Conservation (phyloP, 129 eudicot genomes). For the Arctium minus region DNA sequence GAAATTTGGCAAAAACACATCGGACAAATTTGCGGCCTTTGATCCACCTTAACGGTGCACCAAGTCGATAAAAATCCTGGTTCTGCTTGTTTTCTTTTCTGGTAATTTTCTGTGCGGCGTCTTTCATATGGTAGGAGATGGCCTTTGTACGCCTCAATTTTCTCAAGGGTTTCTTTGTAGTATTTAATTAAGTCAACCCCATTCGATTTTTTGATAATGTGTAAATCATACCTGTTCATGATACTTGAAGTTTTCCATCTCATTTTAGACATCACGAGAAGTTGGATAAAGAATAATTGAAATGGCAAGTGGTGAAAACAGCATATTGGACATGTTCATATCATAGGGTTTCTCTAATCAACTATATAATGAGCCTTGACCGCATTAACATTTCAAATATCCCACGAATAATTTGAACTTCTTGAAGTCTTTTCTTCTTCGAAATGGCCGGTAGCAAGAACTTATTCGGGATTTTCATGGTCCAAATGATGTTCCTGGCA, state of each 20-base stretch:
- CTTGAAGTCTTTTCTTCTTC: not conserved
- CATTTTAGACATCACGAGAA: not conserved
- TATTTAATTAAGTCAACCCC: not conserved
- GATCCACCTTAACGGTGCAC: not conserved
- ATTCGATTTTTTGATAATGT: not conserved
- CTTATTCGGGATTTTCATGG: constrained; percentile 4
- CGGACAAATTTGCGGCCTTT: not conserved
- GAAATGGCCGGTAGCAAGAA: constrained; percentile 12
- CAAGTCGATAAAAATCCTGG: not conserved
- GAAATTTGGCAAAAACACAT: no score
- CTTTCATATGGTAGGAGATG: not conserved
- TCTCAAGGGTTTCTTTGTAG: not conserved
- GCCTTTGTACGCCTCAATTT: not conserved
- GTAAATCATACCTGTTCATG: constrained; percentile 10
- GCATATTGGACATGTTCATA: not conserved
- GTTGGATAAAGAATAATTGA: not conserved
- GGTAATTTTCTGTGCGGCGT: not conserved
- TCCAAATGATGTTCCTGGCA: constrained; percentile 14
- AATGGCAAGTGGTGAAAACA: not conserved
- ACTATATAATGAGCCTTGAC: constrained; percentile 2
- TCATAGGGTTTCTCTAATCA: not conserved
- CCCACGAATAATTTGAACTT: constrained; percentile 1
- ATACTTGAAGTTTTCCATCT: constrained; percentile 1
- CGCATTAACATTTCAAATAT: constrained; percentile 6
- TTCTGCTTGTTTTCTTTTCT: not conserved